A percentile compares a stretch with the other conserved stretches of the same genome.
phyloP scores from a whole-genome alignment of 2,329 filamentous ascomycete species.

The Coniochaeta prunicola region DNA sequence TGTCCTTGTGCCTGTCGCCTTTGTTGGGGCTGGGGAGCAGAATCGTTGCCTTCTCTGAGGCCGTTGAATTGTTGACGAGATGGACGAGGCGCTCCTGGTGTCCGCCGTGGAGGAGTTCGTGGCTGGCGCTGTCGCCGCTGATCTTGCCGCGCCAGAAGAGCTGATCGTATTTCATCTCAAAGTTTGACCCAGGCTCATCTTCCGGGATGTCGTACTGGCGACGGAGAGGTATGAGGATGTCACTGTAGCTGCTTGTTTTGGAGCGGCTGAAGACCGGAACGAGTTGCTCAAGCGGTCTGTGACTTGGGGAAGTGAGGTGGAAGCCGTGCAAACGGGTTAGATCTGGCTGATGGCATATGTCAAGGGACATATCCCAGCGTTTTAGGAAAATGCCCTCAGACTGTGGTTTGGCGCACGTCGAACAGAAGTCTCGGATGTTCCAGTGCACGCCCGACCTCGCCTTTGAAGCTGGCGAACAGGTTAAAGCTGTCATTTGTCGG shows the following conservation, averaged over 20 bases:
- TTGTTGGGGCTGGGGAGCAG: conserved; percentile 39
- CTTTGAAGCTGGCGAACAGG: conserved; percentile 57
- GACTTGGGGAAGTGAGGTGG: conserved; percentile 56
- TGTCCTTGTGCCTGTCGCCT: background rate
- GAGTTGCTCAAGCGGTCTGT: conserved; percentile 56
- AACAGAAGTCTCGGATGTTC: conserved; percentile 59
- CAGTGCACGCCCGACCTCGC: conserved; percentile 52
- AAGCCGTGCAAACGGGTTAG: conserved; percentile 67
- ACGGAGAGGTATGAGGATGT: conserved; percentile 66
- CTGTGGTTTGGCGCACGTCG: conserved; percentile 54
- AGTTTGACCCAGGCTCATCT: conserved; percentile 39
- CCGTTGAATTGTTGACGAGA: conserved; percentile 52
- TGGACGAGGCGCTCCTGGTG: conserved; percentile 67
- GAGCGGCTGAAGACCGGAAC: conserved; percentile 70
- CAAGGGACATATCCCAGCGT: conserved; percentile 57
- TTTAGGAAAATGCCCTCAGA: conserved; percentile 59
- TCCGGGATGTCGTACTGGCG: conserved; percentile 33
- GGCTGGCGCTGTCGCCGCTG: conserved; percentile 42
- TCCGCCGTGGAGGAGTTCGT: conserved; percentile 57
- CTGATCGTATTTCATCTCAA: conserved; percentile 53
- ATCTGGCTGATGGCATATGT: conserved; percentile 73
- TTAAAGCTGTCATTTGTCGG: conserved; percentile 27
- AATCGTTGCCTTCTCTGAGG: conserved; percentile 40
- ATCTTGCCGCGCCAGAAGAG: conserved; percentile 73
- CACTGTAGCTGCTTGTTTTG: conserved; percentile 64